Evolutionary conservation across 169 alveolate genomes (phyloP), one percentile per base, ranked within the genome.

Genomic region (Cryptosporidium viatorum): DNA sequence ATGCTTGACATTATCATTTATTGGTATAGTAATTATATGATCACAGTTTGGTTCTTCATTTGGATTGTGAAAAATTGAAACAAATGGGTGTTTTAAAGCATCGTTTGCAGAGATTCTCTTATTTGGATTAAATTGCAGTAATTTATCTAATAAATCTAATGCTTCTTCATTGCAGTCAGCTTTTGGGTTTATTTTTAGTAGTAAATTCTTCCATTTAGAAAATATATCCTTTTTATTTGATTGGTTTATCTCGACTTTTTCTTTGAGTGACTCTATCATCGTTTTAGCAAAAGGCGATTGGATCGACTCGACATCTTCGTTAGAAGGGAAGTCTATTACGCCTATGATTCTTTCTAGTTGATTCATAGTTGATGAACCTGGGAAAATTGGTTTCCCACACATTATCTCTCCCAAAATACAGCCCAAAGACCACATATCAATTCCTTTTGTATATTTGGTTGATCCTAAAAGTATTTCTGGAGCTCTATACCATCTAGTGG

Each of bases 351-450:
- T 92, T 52, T 97, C 98, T 41, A 97, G 94, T 73, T 98, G 99
- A 86, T 97, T 97, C 91, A 97, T 93, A n/a, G 99, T 98, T n/a
- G 99, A 96, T 29, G 98, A 96, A 7, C 99, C 99, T 41, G 99
- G 99, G 91, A 98, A 98, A 69, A 98, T 93, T 8, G 99, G 99
- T 50, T 96, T 97, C 3, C 99, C 99, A 7, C 94, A 85, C 29
- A 98, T 92, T 62, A 98, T 94, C 91, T 98, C 99, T 7, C 99
- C 99, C 84, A 98, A 92, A 67, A 98, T 98, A 86, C 99, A 98
- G 18, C 99, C 99, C 37, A 98, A 94, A 12, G 99, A 97, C 99
- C 99, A 98, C 99, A 98, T 98, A 91, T 98, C 99, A 9, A 98
- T 99, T 37, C 99, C 99, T 91, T 98, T 97, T n/a, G 99, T 97